Percentiles rank a stretch among this genome's conserved stretches.
phyloP scores from a whole-genome alignment of 2,329 filamentous ascomycete species.

The Fusarium staphyleae region DNA sequence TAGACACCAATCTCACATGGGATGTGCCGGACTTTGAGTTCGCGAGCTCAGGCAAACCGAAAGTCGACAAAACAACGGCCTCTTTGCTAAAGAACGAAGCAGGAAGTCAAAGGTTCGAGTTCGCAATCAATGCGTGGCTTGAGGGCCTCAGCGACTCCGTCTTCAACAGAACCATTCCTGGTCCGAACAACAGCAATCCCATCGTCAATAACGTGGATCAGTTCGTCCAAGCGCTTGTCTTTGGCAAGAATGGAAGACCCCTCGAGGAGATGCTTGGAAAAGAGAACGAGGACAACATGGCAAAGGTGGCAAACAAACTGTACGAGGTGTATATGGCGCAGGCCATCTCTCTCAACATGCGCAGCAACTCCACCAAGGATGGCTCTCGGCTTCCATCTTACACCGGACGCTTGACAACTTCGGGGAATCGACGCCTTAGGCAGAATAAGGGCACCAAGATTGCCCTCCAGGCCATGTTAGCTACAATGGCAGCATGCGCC shows the following conservation, averaged over 20 bases:
- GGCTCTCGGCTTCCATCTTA: constrained; percentile 13
- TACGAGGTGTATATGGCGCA: constrained; percentile 42
- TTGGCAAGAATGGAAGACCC: constrained; percentile 13
- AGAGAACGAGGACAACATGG: constrained; percentile 22
- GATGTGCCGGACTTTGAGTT: constrained; percentile 29
- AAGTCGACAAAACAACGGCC: constrained; percentile 20
- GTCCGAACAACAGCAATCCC: constrained; percentile 13
- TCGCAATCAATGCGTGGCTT: constrained; percentile 32
- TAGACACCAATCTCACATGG: constrained; percentile 34
- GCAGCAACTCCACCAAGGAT: constrained; percentile 9
- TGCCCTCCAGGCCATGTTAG: constrained; percentile 42
- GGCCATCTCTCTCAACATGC: constrained; percentile 40
- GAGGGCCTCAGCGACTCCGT: constrained; percentile 25
- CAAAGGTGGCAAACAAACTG: constrained; percentile 20
- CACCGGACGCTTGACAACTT: constrained; percentile 15
- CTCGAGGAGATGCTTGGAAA: constrained; percentile 24
- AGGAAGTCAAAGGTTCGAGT: constrained; percentile 27
- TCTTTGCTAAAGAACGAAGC: constrained; percentile 5
- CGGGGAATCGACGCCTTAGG: constrained; percentile 23
- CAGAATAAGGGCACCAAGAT: constrained; percentile 41
- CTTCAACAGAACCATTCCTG: constrained; percentile 26
- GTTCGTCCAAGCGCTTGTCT: constrained; percentile 31
- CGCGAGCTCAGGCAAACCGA: constrained; percentile 8
- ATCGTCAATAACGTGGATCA: constrained; percentile 28
- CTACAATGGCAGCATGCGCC: constrained; percentile 39